Percentiles rank a stretch among this genome's conserved stretches.
Evolutionary conservation across 2,329 filamentous ascomycete species (phyloP).

Genomic region (Capronia americana): DNA sequence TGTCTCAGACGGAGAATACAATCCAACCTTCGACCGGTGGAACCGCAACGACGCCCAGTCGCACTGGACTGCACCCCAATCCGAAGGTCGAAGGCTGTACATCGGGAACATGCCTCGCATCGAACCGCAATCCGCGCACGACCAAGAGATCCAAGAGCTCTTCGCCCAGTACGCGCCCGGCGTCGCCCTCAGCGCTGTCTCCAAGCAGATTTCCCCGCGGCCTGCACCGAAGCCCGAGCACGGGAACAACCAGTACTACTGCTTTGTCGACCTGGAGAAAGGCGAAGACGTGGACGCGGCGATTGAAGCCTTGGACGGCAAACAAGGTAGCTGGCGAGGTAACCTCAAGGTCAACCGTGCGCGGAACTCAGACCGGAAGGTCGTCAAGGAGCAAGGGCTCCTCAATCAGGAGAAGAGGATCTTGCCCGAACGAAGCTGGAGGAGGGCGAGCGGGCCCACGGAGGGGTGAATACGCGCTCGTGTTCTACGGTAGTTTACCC

Average conservation of each 20-base stretch:
- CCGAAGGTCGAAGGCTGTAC: constrained; percentile 53
- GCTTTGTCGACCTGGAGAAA: constrained; percentile 68
- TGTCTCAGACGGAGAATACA: constrained; percentile 31
- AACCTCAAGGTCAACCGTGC: constrained; percentile 50
- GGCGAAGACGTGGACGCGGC: constrained; percentile 62
- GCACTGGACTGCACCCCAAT: constrained; percentile 40
- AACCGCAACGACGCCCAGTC: constrained; percentile 48
- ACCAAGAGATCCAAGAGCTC: constrained; percentile 51
- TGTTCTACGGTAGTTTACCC: neutral
- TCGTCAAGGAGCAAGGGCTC: constrained; percentile 34
- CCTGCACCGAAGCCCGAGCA: constrained; percentile 58
- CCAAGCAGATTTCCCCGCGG: constrained; percentile 64
- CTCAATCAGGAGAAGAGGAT: constrained; percentile 13
- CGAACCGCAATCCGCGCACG: constrained; percentile 50
- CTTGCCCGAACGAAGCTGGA: constrained; percentile 15
- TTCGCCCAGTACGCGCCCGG: constrained; percentile 47
- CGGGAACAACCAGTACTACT: constrained; percentile 66
- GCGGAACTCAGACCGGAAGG: constrained; percentile 37
- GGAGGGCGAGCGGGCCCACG: neutral
- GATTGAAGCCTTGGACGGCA: constrained; percentile 52
- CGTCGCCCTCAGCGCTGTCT: constrained; percentile 55
- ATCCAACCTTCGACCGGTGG: constrained; percentile 51
- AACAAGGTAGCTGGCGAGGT: constrained; percentile 49
- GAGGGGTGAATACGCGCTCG: neutral
- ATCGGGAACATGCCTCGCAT: constrained; percentile 56